Evolutionary conservation across 345 rosid species (phyloP).

Genomic region (Eucalyptus cloeziana): DNA sequence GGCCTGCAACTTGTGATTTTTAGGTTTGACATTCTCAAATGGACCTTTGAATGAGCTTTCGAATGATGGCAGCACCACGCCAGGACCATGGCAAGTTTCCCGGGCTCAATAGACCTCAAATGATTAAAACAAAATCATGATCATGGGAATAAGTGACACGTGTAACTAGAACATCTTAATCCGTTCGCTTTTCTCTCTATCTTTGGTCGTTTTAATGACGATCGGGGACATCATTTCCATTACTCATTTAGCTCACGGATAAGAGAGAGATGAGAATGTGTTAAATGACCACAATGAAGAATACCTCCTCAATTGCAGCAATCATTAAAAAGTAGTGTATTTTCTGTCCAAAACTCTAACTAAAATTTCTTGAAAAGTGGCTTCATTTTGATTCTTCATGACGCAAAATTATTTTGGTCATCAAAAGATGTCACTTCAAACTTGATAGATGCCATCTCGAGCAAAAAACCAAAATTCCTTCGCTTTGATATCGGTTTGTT

Average conservation of each 20-base stretch:
- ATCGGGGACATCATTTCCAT: too few relatives aligned
- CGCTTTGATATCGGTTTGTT: not conserved
- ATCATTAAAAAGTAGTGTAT: not conserved
- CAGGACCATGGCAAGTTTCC: not conserved
- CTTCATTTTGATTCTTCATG: not conserved
- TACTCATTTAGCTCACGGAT: too few relatives aligned
- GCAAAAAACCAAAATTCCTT: not conserved
- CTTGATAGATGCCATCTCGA: not conserved
- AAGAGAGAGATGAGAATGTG: too few relatives aligned
- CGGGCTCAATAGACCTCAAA: not conserved
- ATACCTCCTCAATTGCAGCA: too few relatives aligned
- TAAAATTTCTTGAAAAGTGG: accelerated
- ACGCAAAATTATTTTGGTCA: too few relatives aligned
- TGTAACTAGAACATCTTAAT: not conserved
- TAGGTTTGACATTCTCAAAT: not conserved
- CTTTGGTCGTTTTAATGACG: too few relatives aligned
- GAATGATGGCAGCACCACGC: not conserved
- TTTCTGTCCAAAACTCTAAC: too few relatives aligned
- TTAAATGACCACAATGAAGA: too few relatives aligned
- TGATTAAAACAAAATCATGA: not conserved
- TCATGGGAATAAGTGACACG: not conserved
- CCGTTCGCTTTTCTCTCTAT: not conserved
- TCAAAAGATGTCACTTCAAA: not conserved
- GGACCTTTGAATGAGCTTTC: not conserved
- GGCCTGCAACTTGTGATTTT: not conserved